phyloP scores from a whole-genome alignment of 2,329 filamentous ascomycete genomes.

The Beauveria medogensis region DNA sequence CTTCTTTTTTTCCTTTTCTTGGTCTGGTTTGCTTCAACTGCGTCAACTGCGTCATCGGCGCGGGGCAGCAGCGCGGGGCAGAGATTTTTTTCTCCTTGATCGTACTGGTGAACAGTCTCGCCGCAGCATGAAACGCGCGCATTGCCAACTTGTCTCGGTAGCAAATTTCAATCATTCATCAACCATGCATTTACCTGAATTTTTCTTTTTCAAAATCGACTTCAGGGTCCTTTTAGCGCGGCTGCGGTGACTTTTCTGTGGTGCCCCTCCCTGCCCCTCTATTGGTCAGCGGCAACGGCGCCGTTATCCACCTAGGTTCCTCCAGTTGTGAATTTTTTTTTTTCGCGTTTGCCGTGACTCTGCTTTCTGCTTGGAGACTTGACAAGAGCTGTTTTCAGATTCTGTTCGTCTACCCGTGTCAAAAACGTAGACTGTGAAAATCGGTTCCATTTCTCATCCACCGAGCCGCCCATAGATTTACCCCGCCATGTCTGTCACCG shows the following conservation, averaged over 20 bases:
- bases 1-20: background rate
- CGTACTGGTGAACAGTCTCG: background rate
- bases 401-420: background rate
- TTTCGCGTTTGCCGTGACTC: background rate
- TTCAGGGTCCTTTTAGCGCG: background rate
- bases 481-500: background rate
- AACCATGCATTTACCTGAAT: background rate
- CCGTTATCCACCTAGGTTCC: background rate
- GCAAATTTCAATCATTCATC: background rate
- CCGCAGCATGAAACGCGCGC: background rate
- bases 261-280: background rate
- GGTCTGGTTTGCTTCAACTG: background rate
- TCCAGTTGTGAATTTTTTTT: background rate
- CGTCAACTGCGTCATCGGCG: background rate
- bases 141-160: background rate
- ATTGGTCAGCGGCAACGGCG: background rate
- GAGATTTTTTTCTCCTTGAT: background rate
- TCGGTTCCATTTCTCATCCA: background rate
- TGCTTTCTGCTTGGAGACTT: background rate
- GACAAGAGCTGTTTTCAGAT: background rate
- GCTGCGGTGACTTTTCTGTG: background rate
- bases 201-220: background rate
- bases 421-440: background rate
- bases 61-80: constrained; percentile 1
- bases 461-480: background rate